Evolutionary conservation across 805 yeast genomes (phyloP), one percentile per base, ranked within the genome.

Genomic region (Saturnispora mendoncae): DNA sequence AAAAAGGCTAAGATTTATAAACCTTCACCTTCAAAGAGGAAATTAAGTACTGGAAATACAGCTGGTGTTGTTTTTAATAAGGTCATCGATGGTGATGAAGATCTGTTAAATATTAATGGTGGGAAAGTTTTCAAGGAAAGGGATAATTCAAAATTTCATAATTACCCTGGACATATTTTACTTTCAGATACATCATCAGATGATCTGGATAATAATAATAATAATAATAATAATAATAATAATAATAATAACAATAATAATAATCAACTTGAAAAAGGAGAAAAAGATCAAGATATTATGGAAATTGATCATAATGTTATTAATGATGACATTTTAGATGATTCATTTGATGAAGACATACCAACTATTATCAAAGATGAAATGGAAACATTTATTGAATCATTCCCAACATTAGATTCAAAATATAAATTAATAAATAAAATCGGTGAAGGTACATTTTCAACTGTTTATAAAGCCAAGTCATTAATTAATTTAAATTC

Each of bases 391-490:
- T 45, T 61, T 24, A 36, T 46, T 13, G 46, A 46, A 28, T 48
- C 64, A 7, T 62, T 64, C 38, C 62, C 64, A 12, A 53, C 53
- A 5, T 48, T 62, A 32, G 51, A 54, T 3, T 20, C 47, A 6
- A 54, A 52, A 30, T 75, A 71, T 50, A 57, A 57, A 39, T 52
- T 75, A 21, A 40, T 68, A 3, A 65, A 65, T 33, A 69, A 71
- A 52, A 71, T 84, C 47, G 94, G 94, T 7, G 92, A 84, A 57
- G 94, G 94, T 20, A 88, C 94, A 0, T 84, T 84, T 50, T 80
- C 88, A 3, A 71, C 75, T 24, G 94, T 84, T 14, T 80, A 76
- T 60, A 73, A 74, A 40, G 88, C 85, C 5, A 52, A 54, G 26
- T 67, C 72, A 46, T 40, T 65, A 10, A 51, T 49, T 19, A 50